Conservation (phyloP, 495 filamentous ascomycete genomes). For the Hyaloscypha bicolor region DNA sequence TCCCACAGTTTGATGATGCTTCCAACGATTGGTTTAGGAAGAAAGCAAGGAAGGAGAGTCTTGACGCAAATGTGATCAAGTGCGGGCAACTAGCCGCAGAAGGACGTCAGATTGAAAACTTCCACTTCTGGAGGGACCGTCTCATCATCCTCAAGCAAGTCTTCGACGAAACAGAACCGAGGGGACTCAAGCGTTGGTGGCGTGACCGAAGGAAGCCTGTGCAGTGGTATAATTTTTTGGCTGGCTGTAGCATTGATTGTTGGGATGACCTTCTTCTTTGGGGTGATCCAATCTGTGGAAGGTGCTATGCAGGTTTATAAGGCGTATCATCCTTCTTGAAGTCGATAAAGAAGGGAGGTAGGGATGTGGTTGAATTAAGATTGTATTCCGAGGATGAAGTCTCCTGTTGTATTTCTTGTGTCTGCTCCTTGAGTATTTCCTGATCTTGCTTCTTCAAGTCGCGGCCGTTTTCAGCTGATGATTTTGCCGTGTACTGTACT, state of each 20-base stretch:
- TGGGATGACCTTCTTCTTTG: constrained; percentile 52
- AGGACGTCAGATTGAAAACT: constrained; percentile 47
- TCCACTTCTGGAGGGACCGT: constrained; percentile 52
- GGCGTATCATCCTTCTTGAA: too few species aligned
- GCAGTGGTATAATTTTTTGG: constrained; percentile 61
- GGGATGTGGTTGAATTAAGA: too few species aligned
- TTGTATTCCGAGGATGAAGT: too few species aligned
- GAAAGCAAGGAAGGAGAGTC: constrained; percentile 11
- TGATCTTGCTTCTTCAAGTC: too few species aligned
- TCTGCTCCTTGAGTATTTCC: too few species aligned
- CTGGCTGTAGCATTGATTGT: constrained; percentile 47
- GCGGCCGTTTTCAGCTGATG: too few species aligned
- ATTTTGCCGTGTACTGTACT: too few species aligned
- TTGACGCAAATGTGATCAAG: constrained; percentile 34
- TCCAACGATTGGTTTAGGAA: constrained; percentile 37
- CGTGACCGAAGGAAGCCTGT: constrained; percentile 49
- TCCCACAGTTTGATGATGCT: constrained; percentile 40
- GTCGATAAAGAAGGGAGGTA: too few species aligned
- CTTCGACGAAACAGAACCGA: constrained; percentile 53
- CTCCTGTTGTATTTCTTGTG: too few species aligned
- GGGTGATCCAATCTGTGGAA: constrained; percentile 50
- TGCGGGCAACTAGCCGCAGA: constrained; percentile 36
- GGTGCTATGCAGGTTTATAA: constrained; percentile 40
- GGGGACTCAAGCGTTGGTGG: constrained; percentile 52
- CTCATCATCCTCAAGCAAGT: constrained; percentile 52